phyloP scores from a whole-genome alignment of 306 rosid species.

The Ceratonia siliqua region DNA sequence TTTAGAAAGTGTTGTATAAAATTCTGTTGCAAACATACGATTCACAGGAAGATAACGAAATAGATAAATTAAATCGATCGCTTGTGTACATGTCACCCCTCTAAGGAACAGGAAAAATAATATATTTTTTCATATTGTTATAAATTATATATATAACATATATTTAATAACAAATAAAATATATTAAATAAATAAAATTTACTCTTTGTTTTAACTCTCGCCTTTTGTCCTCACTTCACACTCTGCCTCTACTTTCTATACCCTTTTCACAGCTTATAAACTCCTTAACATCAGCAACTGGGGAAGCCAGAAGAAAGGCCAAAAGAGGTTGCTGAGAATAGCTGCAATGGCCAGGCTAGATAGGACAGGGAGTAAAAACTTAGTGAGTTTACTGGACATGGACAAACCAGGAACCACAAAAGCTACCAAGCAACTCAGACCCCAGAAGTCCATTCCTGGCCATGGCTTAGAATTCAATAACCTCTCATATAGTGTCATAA shows the following conservation, averaged over 20 bases:
- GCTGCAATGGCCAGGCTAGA: constrained; percentile 48
- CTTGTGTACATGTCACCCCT: too few species aligned
- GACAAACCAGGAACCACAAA: constrained; percentile 42
- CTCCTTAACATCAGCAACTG: constrained; percentile 21
- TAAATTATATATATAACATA: too few species aligned
- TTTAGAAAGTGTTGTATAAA: too few species aligned
- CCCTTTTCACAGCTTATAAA: constrained; percentile 13
- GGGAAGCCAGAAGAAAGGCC: constrained; percentile 30
- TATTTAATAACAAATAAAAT: too few species aligned
- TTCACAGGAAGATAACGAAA: too few species aligned
- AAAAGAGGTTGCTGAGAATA: constrained; percentile 22
- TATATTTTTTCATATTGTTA: too few species aligned
- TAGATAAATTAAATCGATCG: too few species aligned
- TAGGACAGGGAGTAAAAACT: constrained; percentile 39
- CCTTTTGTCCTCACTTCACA: constrained; percentile 37
- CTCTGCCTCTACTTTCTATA: constrained; percentile 23
- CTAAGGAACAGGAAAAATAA: too few species aligned
- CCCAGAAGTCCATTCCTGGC: constrained; percentile 51
- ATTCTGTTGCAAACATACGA: too few species aligned
- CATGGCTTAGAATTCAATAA: constrained; percentile 69
- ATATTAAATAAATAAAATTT: too few species aligned
- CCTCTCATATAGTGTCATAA: constrained; percentile 62
- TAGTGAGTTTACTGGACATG: constrained; percentile 62
- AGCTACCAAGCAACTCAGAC: constrained; percentile 33
- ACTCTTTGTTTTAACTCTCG: constrained; percentile 39